Conservation (phyloP, 345 rosid genomes). For the Lepidium didymum region DNA sequence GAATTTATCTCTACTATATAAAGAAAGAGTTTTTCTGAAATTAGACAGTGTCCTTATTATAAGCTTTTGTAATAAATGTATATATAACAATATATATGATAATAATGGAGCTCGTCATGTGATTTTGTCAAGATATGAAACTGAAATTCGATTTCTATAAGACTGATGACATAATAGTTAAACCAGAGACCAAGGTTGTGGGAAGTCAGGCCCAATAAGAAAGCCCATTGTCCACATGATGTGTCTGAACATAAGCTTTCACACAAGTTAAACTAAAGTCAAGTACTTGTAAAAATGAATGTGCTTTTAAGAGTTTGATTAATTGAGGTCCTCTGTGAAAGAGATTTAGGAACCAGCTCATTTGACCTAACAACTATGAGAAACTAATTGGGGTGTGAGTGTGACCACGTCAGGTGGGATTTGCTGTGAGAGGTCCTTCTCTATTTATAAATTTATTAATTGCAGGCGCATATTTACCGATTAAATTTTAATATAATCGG, state of each 20-base stretch:
- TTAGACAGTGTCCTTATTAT: not conserved
- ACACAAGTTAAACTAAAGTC: not conserved
- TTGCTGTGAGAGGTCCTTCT: constrained; percentile 8
- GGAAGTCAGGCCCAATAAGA: not conserved
- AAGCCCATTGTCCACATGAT: not conserved
- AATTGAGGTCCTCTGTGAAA: constrained; percentile 13
- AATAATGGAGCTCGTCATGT: not conserved
- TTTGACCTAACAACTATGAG: not conserved
- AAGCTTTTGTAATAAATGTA: not conserved
- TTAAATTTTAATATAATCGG: too few relatives aligned
- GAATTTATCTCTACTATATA: not conserved
- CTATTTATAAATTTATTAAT: not conserved
- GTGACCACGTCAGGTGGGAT: constrained; percentile 29
- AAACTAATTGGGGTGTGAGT: constrained; percentile 11
- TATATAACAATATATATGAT: not conserved
- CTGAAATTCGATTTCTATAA: not conserved
- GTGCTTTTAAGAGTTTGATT: not conserved
- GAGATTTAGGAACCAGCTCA: constrained; percentile 20
- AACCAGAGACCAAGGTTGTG: not conserved
- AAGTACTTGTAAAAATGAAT: not conserved
- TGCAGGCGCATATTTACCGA: too few relatives aligned
- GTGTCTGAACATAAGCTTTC: not conserved
- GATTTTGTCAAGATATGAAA: constrained; percentile 16
- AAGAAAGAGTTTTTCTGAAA: not conserved
- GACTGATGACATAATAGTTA: not conserved